Percentiles rank a stretch among this genome's conserved stretches.
Conservation (phyloP, 306 rosid genomes). For the Hippophae rhamnoides region DNA sequence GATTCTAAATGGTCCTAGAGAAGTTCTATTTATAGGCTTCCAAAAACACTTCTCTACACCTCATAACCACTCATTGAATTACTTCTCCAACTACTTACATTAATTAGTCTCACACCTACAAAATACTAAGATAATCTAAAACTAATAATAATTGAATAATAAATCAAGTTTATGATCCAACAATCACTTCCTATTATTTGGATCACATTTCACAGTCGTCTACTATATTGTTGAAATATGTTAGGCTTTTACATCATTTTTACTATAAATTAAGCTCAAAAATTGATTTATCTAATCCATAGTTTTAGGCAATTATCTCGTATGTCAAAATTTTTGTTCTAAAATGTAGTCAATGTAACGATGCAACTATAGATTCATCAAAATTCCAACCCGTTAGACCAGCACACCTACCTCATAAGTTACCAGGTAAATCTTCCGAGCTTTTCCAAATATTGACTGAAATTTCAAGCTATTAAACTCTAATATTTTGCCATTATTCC, state of each 20-base stretch:
- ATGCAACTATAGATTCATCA: constrained; percentile 12
- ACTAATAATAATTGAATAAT: too few relatives aligned
- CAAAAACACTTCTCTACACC: too few relatives aligned
- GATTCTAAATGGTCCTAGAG: too few relatives aligned
- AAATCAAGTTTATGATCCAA: too few relatives aligned
- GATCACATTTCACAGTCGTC: background rate
- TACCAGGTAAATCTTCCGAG: constrained; percentile 14
- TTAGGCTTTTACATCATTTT: background rate
- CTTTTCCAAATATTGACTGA: background rate
- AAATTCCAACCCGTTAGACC: background rate
- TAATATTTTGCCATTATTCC: background rate
- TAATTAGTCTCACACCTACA: too few relatives aligned
- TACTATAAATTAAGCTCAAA: too few relatives aligned
- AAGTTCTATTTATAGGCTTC: too few relatives aligned
- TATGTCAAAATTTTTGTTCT: background rate
- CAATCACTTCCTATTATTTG: background rate
- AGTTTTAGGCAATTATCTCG: background rate
- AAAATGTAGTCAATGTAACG: background rate
- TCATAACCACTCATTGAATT: too few relatives aligned
- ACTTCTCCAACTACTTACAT: too few relatives aligned
- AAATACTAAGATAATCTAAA: too few relatives aligned
- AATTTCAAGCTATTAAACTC: background rate
- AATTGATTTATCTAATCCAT: constrained; percentile 2
- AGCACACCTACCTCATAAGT: background rate
- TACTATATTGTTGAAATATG: background rate